phyloP scores from a whole-genome alignment of 352 stramenopile species.

The Phytopythium ostracodes region DNA sequence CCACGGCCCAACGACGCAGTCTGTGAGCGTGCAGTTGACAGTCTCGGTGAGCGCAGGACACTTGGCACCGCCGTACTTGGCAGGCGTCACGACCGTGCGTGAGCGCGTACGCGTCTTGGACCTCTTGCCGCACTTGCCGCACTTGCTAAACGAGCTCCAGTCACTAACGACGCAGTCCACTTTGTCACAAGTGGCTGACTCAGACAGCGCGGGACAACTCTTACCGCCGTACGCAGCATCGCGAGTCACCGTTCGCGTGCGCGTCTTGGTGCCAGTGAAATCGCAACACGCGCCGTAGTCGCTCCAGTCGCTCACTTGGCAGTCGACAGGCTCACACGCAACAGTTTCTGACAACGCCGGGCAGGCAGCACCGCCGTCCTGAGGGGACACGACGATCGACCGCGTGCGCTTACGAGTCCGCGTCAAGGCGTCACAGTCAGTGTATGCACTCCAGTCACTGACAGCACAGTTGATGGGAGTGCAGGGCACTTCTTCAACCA shows the following conservation, averaged over 20 bases:
- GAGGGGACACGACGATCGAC: slow-evolving; percentile 27
- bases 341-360: slow-evolving; percentile 23
- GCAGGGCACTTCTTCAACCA: slow-evolving; percentile 34
- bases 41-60: slow-evolving; percentile 35
- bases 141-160: slow-evolving; percentile 40
- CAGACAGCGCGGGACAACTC: slow-evolving; percentile 25
- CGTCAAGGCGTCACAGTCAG: slow-evolving; percentile 29
- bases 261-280: slow-evolving; percentile 30
- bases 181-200: slow-evolving; percentile 35
- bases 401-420: slow-evolving; percentile 43
- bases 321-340: slow-evolving; percentile 39
- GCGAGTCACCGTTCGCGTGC: slow-evolving; percentile 26
- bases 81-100: slow-evolving; percentile 25
- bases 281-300: slow-evolving; percentile 37
- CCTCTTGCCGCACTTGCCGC: slow-evolving; percentile 29
- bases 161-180: slow-evolving; percentile 39
- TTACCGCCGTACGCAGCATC: slow-evolving; percentile 30
- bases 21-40: slow-evolving; percentile 21
- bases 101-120: slow-evolving; percentile 37
- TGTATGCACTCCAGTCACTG: slow-evolving; percentile 41
- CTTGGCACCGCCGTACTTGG: slow-evolving; percentile 26
- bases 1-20: slow-evolving; percentile 53
- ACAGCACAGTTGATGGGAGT: slow-evolving; percentile 41
- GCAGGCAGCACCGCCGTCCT: slow-evolving; percentile 49
- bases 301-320: slow-evolving; percentile 47